These are phyloP conservation scores for Thalassiosira livingstoniorum DNA, from an alignment of 352 stramenopile genomes.

Conservation along the genomic window DNA sequence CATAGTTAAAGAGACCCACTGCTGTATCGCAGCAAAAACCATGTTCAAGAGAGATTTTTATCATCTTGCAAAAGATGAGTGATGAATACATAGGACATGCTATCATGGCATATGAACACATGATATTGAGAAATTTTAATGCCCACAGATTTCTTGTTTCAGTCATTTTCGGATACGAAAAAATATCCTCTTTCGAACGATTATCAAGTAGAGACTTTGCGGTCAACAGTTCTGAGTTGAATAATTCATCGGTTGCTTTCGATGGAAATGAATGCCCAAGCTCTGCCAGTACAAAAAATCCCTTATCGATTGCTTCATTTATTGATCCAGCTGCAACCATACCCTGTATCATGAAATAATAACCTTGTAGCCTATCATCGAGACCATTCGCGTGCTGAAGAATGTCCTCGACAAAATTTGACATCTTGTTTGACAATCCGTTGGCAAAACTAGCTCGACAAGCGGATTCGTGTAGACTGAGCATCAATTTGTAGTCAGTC, in stretches of 20 bases:
- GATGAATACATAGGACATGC: background rate
- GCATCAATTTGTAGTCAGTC: slow-evolving; percentile 28
- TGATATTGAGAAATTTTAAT: slow-evolving; percentile 1
- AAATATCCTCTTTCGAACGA: slow-evolving; percentile 20
- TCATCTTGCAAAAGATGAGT: background rate
- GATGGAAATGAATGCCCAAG: slow-evolving; percentile 8
- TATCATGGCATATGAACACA: background rate
- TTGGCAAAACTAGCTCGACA: slow-evolving; percentile 14
- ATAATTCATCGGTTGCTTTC: slow-evolving; percentile 6
- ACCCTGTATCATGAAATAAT: slow-evolving; percentile 27
- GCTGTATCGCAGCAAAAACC: background rate
- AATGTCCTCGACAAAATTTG: slow-evolving; percentile 13
- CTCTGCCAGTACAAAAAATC: slow-evolving; percentile 16
- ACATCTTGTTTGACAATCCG: slow-evolving; percentile 11
- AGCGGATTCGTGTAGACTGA: slow-evolving; percentile 20
- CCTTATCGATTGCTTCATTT: slow-evolving; percentile 14
- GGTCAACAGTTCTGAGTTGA: slow-evolving; percentile 16
- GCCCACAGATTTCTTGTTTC: slow-evolving; percentile 1
- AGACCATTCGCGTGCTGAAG: slow-evolving; percentile 18
- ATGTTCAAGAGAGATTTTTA: background rate
- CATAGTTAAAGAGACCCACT: background rate
- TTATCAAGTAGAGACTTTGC: slow-evolving; percentile 22
- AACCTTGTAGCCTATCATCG: slow-evolving; percentile 23
- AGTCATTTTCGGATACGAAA: slow-evolving; percentile 8
- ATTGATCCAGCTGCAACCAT: background rate